These are phyloP conservation scores for Coniella vitis DNA, from an alignment of 2,329 filamentous ascomycete genomes.

Conservation along the genomic window DNA sequence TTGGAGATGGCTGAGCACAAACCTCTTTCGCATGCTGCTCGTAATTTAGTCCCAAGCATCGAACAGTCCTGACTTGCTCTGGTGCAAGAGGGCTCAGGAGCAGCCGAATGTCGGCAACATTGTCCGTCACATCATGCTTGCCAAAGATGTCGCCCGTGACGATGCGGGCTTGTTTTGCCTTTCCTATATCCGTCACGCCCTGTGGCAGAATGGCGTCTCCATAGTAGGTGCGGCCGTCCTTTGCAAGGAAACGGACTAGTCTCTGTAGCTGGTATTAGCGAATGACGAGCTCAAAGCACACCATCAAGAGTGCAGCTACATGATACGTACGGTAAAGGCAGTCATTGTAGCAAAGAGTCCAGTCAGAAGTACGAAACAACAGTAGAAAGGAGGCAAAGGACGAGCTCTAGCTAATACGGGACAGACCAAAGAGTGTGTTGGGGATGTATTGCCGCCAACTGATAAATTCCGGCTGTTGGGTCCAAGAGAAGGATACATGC, in stretches of 20 bases:
- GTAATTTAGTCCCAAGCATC: constrained; percentile 67
- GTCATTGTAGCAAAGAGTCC: too few species aligned
- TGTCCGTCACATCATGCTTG: constrained; percentile 55
- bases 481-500: too few species aligned
- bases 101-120: constrained; percentile 46
- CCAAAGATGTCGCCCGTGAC: constrained; percentile 62
- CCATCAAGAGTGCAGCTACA: too few species aligned
- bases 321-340: not conserved
- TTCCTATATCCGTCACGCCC: constrained; percentile 53
- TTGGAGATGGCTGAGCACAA: not conserved
- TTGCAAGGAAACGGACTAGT: constrained; percentile 66
- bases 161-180: constrained; percentile 53
- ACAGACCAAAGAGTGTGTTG: too few species aligned
- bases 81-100: constrained; percentile 59
- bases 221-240: constrained; percentile 63
- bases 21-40: constrained; percentile 63
- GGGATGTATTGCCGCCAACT: too few species aligned
- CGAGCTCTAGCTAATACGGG: too few species aligned
- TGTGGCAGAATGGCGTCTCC: constrained; percentile 65
- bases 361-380: too few species aligned
- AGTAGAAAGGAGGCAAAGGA: too few species aligned
- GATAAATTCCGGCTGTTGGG: too few species aligned
- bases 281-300: not conserved
- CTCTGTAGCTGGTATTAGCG: constrained; percentile 39
- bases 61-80: constrained; percentile 57